These are phyloP conservation scores for Talaromyces thailandensis DNA, from an alignment of 495 filamentous ascomycete genomes.

Conservation along the genomic window DNA sequence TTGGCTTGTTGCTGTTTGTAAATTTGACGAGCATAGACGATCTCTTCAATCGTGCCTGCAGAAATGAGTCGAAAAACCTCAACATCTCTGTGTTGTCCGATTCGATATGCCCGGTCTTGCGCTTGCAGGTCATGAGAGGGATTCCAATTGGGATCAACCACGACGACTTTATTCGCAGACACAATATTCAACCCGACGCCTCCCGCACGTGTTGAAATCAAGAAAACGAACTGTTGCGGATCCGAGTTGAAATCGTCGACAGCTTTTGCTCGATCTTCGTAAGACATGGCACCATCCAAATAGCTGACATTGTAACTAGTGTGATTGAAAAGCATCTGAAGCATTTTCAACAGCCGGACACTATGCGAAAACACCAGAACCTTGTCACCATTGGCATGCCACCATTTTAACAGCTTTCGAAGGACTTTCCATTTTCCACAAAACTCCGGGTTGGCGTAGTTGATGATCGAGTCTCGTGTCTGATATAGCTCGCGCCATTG, in stretches of 20 bases:
- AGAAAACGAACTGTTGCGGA: constrained; percentile 82
- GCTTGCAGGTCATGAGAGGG: constrained; percentile 89
- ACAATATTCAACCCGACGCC: constrained; percentile 92
- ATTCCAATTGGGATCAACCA: constrained; percentile 98
- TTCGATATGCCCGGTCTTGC: constrained; percentile 93
- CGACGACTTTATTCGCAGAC: constrained; percentile 94
- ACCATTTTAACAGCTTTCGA: constrained; percentile 77
- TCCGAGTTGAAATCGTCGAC: constrained; percentile 93
- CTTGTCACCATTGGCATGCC: constrained; percentile 86
- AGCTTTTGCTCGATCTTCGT: constrained; percentile 66
- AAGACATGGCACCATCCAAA: constrained; percentile 79
- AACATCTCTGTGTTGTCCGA: constrained; percentile 86
- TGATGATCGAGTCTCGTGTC: constrained; percentile 68
- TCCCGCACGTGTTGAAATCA: constrained; percentile 90
- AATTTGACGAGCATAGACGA: constrained; percentile 93
- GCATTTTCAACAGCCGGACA: constrained; percentile 75
- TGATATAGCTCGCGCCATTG: constrained; percentile 69
- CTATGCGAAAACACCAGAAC: constrained; percentile 90
- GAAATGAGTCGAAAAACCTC: constrained; percentile 95
- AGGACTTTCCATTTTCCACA: constrained; percentile 97
- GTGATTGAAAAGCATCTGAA: constrained; percentile 76
- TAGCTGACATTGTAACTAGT: constrained; percentile 91
- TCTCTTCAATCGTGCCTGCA: constrained; percentile 91
- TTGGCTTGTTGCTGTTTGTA: constrained; percentile 99
- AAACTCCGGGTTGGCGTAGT: constrained; percentile 81